Evolutionary conservation across 2,329 filamentous ascomycete genomes (phyloP), one percentile per base, ranked within the genome.

Genomic region (Nigrospora oryzae): DNA sequence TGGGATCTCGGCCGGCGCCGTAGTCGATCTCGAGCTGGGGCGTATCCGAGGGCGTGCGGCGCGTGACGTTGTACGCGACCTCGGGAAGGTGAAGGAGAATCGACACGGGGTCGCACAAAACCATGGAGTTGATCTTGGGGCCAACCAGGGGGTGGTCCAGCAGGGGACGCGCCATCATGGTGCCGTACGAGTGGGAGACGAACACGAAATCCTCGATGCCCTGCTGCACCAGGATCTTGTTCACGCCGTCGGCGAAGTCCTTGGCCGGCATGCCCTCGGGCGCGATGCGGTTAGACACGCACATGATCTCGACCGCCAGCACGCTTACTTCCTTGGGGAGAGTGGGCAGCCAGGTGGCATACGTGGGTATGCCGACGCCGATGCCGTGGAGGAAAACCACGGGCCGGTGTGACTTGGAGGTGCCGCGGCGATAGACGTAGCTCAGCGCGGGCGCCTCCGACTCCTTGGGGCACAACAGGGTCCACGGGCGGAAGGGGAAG

Each of bases 401-500:
- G n/a, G 48, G 43, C 30, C 46, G 46, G 28, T 48, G 33, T 4
- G 39, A 43, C 36, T 45, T 46, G 19, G 43, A 48, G 14, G 31
- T 41, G 34, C 44, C 41, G 23, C 43, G 46, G 12, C 48, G 37
- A 35, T 42, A 50, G 13, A 17, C 36, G 14, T 48, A 50, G 41
- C 43, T 48, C 15, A 50, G 42, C 13, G 42, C n/a, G 5, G 40
- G 33, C 15, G 46, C 37, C 6, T 40, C 46, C 17, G 48, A 50
- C 13, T 33, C 13, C 10, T 17, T 28, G 3, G 32, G 28, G 1
- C 46, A 16, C n/a, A 46, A 33, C 7, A 48, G 40, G 7, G 46
- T 48, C 43, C 46, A 40, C 1, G 46, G 49, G 19, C 53, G 47
- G 15, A 51, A 40, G 2, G 52, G 53, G 32, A 53, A 55, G 36